Conservation (phyloP, 169 alveolate species). For the Besnoitia besnoiti region DNA sequence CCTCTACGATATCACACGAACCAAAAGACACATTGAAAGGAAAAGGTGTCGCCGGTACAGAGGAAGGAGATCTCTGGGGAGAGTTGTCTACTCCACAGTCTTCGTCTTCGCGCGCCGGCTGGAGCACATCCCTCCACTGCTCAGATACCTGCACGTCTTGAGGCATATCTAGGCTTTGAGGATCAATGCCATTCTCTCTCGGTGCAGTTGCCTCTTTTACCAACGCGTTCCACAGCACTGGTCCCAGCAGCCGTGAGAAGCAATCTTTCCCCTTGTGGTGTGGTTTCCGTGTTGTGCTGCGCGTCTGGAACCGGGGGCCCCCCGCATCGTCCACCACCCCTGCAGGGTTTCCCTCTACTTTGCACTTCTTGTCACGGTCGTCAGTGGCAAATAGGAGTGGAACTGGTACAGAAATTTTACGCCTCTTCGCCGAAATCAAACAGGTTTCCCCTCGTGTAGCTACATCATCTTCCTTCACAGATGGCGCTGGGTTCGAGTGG, state of each 20-base stretch:
- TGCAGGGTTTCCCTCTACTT: too few species aligned
- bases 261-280: too few species aligned
- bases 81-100: neutral
- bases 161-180: neutral
- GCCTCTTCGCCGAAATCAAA: too few species aligned
- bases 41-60: neutral
- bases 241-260: neutral
- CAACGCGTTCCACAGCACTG: neutral
- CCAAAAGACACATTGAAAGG: neutral
- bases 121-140: neutral
- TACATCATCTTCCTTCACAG: too few species aligned
- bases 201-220: neutral
- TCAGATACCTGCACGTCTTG: neutral
- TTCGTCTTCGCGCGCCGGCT: neutral
- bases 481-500: too few species aligned
- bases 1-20: neutral
- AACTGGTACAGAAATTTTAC: too few species aligned
- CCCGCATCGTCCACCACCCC: too few species aligned
- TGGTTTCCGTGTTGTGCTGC: too few species aligned
- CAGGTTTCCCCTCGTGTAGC: too few species aligned
- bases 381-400: too few species aligned
- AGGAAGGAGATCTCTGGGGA: neutral
- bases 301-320: too few species aligned
- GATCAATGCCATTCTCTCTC: neutral
- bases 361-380: too few species aligned